Base-by-base conservation (phyloP, 495 filamentous ascomycete species). In the Astrothelium subdiscretum region DNA sequence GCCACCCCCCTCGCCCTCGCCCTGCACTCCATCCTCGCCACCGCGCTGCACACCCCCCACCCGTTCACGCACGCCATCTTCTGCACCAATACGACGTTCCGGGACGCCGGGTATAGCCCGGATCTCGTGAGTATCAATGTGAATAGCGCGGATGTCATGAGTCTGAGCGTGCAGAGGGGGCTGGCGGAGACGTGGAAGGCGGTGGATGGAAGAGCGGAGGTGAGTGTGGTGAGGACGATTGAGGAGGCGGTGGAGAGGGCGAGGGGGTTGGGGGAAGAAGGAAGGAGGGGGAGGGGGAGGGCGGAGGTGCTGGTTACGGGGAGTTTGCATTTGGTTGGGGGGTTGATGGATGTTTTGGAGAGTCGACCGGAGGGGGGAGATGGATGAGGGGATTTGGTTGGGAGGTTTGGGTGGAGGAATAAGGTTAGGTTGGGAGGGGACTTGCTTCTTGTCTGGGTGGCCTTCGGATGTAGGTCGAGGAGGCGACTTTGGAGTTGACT, bases 301-400 rank as follows among this genome's bases (percentile, higher is more conserved):
- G 59, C 52, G 24, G 66, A 69, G 65, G 75, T 83, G 2, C 71
- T 89, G 24, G 78, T 90, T 32, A 97, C 92, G 22, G 92, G 92
- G 5, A 96, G 91, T 71, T 79, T 96, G 63, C 90, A 96, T 76
- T 79, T 97, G 10, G 89, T 96, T 1, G 91, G 92, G 3, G 87
- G 88, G 0, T 77, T 91, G 62, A 73, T 97, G 31, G 87, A 88
- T 71, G 83, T 87, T 4, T 75, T 97, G 58, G 89, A 91, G 69
- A 80, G 64, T 35, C 6, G 1, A 29, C 62, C 60, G 32, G 29
- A 15, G 20, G 62, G 66, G 42, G 42, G 20, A n/a, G n/a, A n/a
- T n/a, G 43, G 29, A 44, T 24, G 2, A 48, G 18, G 27, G 0
- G 43, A 12, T 42, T 54, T 54, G 26, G 5, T 22, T 54, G 48